These are phyloP conservation scores for Pyrus hybrid DNA, from an alignment of 331 rosid species.

Conservation along the genomic window DNA sequence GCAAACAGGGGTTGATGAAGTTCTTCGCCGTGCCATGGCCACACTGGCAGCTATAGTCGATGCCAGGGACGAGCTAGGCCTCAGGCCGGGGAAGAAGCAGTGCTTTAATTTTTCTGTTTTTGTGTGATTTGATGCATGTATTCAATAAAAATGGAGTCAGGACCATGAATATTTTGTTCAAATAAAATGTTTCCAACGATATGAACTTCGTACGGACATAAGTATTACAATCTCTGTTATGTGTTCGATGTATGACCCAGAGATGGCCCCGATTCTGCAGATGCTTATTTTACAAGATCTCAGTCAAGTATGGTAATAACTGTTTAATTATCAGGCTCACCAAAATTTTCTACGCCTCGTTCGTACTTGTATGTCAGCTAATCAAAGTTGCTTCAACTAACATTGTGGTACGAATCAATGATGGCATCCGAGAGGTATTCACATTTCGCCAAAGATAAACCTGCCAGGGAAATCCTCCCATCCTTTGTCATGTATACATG, in stretches of 20 bases:
- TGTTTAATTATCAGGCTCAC: conserved; percentile 17
- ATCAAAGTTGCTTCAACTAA: conserved; percentile 41
- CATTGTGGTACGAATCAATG: conserved; percentile 76
- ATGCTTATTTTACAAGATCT: conserved; percentile 1
- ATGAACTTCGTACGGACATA: neutral
- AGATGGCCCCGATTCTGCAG: neutral
- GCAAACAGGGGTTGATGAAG: conserved; percentile 26
- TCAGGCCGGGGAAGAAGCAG: neutral
- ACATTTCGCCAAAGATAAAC: conserved; percentile 80
- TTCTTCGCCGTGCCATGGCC: conserved; percentile 25
- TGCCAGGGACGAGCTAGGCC: neutral
- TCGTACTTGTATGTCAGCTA: conserved; percentile 4
- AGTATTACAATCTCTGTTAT: neutral
- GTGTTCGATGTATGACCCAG: neutral
- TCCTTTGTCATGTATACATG: conserved; percentile 97
- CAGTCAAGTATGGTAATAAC: neutral
- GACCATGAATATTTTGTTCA: neutral
- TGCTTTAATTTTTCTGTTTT: neutral
- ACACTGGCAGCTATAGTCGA: neutral
- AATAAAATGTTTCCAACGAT: neutral
- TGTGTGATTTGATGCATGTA: neutral
- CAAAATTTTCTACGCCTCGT: conserved; percentile 19
- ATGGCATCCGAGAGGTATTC: conserved; percentile 95
- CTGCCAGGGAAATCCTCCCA: conserved; percentile 95
- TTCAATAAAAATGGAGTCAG: neutral